Evolutionary conservation across 495 filamentous ascomycete genomes (phyloP), one percentile per base, ranked within the genome.

Genomic region (Penicillium psychrofluorescens): DNA sequence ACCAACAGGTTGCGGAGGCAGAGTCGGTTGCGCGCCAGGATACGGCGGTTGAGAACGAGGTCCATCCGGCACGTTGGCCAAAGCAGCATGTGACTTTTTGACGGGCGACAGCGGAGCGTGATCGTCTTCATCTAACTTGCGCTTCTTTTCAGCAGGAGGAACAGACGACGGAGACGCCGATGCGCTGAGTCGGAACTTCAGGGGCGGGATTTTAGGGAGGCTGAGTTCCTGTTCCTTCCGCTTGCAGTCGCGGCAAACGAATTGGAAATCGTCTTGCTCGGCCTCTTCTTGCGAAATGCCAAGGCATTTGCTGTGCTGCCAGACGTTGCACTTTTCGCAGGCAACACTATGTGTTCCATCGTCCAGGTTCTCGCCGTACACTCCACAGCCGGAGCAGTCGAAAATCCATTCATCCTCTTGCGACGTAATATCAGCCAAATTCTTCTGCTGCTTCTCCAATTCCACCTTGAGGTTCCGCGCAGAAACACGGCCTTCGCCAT

Each of bases 261-360:
- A 95, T 43, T 87, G 82, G 58, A 95, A 96, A 51, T 94, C 85
- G 10, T 90, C 86, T 36, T 80, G 71, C 41, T 95, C 88, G 6
- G 88, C 91, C 44, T 87, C 84, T 36, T 74, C 71, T 45, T 88
- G 75, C 9, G 73, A 74, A 45, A 97, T 86, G 29, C 81, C 85
- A 39, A 95, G 79, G 55, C 92, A 98, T 38, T 82, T 84, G 70
- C 86, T 91, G 54, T 96, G 92, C 58, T 96, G 91, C 92, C 92
- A 98, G 13, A 95, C 82, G 58, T 85, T 92, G 72, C 92, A 98
- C 38, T 75, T 83, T 55, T 97, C 92, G 60, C 92, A 98, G n/a
- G 90, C 84, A 45, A 98, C 79, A 58, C 86, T 95, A 60, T 95
- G 88, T 2, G 86, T 83, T 38, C 92, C 92, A 53, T 96, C 92